Evolutionary conservation across 257 asterid species (phyloP).

Genomic region (Mentha longifolia): DNA sequence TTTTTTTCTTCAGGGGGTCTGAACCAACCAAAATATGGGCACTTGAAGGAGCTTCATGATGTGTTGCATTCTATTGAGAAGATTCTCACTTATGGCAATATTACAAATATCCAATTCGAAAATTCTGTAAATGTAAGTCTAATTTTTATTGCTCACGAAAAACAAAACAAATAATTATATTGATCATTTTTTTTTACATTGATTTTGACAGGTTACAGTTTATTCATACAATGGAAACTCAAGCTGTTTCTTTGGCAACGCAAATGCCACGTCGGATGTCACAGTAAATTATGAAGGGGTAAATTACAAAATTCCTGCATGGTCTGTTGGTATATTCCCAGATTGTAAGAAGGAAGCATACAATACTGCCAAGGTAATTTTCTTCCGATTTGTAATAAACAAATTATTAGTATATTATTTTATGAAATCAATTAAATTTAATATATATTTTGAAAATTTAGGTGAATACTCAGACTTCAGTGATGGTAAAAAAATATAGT

Average conservation of each 20-base stretch:
- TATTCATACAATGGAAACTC: conserved; percentile 43
- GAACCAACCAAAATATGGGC: conserved; percentile 81
- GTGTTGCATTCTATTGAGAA: conserved; percentile 61
- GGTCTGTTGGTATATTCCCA: conserved; percentile 84
- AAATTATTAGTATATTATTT: too few relatives aligned
- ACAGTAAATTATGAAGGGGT: conserved; percentile 46
- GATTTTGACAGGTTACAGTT: conserved; percentile 45
- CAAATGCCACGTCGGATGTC: conserved; percentile 49
- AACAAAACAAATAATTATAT: too few relatives aligned
- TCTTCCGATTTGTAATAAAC: too few relatives aligned
- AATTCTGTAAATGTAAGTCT: conserved; percentile 43
- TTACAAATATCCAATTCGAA: conserved; percentile 41
- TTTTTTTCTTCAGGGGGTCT: conserved; percentile 47
- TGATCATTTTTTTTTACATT: neutral
- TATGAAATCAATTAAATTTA: neutral
- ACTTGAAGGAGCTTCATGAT: conserved; percentile 74
- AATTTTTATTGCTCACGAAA: neutral
- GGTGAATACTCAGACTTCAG: conserved; percentile 68
- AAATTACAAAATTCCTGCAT: conserved; percentile 60
- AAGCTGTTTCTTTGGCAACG: conserved; percentile 62
- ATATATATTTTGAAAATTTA: neutral
- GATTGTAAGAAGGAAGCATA: conserved; percentile 68
- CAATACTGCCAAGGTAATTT: conserved; percentile 73
- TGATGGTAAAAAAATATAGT: conserved; percentile 46
- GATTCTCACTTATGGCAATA: conserved; percentile 58